A percentile compares a stretch with the other conserved stretches of the same genome.
Evolutionary conservation across 2,329 filamentous ascomycete genomes (phyloP).

Genomic region (Ophiostoma triangulosporum): DNA sequence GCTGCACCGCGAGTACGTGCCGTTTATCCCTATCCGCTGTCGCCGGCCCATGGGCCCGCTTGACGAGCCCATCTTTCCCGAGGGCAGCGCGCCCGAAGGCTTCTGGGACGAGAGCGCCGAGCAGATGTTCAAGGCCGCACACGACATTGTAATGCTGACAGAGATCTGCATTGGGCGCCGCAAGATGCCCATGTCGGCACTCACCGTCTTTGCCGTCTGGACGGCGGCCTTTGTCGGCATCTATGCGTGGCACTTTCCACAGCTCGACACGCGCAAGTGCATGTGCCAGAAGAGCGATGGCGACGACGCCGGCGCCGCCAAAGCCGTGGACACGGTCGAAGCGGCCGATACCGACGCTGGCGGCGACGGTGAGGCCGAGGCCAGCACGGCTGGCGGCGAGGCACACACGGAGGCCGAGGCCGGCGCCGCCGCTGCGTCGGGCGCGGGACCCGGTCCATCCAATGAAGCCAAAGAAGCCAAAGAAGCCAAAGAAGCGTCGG

Average conservation of each 20-base stretch:
- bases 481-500: too few relatives aligned
- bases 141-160: constrained; percentile 51
- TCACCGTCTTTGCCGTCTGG: constrained; percentile 55
- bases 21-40: constrained; percentile 49
- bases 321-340: neutral
- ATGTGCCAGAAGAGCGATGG: constrained; percentile 23
- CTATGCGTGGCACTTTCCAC: constrained; percentile 53
- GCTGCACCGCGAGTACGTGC: constrained; percentile 55
- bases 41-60: constrained; percentile 38
- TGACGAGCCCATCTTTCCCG: constrained; percentile 41
- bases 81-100: constrained; percentile 31
- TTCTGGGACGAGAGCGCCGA: constrained; percentile 53
- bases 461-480: too few relatives aligned
- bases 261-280: constrained; percentile 48
- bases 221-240: constrained; percentile 51
- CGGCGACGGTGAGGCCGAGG: constrained; percentile 14
- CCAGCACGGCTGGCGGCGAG: constrained; percentile 15
- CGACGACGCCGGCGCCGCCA: neutral
- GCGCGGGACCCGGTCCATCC: neutral
- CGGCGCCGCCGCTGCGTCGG: neutral
- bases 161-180: constrained; percentile 42
- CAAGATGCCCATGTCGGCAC: constrained; percentile 52
- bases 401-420: neutral
- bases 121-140: constrained; percentile 47
- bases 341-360: neutral